Conservation (phyloP, 345 rosid genomes). For the Limnanthes douglasii region DNA sequence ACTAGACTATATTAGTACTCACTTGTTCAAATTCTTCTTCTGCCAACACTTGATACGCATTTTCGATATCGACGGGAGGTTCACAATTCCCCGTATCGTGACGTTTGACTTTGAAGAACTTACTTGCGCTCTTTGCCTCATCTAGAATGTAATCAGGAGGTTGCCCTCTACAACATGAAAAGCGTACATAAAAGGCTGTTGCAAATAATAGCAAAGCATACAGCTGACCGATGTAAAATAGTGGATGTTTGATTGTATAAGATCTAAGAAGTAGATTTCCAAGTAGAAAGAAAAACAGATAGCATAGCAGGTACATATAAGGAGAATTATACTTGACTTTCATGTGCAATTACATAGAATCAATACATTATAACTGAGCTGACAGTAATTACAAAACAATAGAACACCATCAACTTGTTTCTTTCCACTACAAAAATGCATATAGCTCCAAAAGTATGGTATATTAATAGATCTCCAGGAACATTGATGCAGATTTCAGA, state of each 20-base stretch:
- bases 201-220: slow-evolving; percentile 7
- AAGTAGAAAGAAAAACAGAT: slow-evolving; percentile 1
- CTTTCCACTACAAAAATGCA: too few relatives aligned
- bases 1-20: slow-evolving; percentile 21
- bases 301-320: too few relatives aligned
- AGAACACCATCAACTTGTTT: too few relatives aligned
- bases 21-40: slow-evolving; percentile 92
- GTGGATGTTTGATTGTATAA: too few relatives aligned
- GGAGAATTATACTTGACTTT: too few relatives aligned
- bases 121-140: slow-evolving; percentile 80
- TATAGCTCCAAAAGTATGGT: too few relatives aligned
- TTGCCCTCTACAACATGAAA: slow-evolving; percentile 52
- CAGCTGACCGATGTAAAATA: background rate
- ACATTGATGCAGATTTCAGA: too few relatives aligned
- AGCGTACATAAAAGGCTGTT: slow-evolving; percentile 17
- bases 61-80: slow-evolving; percentile 34
- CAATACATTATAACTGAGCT: too few relatives aligned
- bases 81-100: slow-evolving; percentile 50
- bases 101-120: slow-evolving; percentile 87
- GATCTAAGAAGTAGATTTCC: background rate
- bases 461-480: too few relatives aligned
- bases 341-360: too few relatives aligned
- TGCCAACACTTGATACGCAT: slow-evolving; percentile 63
- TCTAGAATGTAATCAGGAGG: slow-evolving; percentile 93
- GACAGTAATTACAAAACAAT: too few relatives aligned